These are phyloP conservation scores for Celoporthe dispersa DNA, from an alignment of 2,329 filamentous ascomycete species.

Conservation along the genomic window DNA sequence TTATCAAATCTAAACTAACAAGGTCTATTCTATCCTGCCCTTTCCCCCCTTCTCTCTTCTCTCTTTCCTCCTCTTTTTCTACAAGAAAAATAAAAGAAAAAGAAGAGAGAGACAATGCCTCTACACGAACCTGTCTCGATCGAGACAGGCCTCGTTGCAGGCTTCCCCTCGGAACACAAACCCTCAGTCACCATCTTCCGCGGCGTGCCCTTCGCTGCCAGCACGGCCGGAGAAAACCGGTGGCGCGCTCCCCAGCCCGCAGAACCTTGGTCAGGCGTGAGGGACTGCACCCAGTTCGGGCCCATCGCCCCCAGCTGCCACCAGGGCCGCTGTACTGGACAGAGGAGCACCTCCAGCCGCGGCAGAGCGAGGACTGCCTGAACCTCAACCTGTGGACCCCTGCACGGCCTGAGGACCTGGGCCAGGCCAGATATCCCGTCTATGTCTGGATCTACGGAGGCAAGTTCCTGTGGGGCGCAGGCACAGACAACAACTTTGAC, in stretches of 20 bases:
- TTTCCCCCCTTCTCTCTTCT: no score
- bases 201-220: constrained; percentile 45
- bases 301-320: constrained; percentile 32
- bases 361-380: constrained; percentile 66
- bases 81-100: no score
- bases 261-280: background rate
- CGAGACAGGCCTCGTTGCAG: constrained; percentile 8
- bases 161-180: background rate
- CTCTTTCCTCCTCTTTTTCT: background rate
- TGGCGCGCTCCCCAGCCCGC: constrained; percentile 38
- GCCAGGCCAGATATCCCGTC: constrained; percentile 2
- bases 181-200: constrained; percentile 38
- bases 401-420: constrained; percentile 46
- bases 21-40: background rate
- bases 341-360: constrained; percentile 19
- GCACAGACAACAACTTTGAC: constrained; percentile 4
- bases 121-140: background rate
- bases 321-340: constrained; percentile 34
- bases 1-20: background rate
- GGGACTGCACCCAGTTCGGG: constrained; percentile 36
- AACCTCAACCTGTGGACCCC: constrained; percentile 69
- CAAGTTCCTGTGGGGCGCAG: constrained; percentile 9
- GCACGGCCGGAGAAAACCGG: constrained; percentile 46
- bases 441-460: constrained; percentile 15
- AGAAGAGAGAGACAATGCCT: no score